Evolutionary conservation across 176 grass and related monocot genomes (phyloP), one percentile per base, ranked within the genome.

Genomic region (Puya raimondii): DNA sequence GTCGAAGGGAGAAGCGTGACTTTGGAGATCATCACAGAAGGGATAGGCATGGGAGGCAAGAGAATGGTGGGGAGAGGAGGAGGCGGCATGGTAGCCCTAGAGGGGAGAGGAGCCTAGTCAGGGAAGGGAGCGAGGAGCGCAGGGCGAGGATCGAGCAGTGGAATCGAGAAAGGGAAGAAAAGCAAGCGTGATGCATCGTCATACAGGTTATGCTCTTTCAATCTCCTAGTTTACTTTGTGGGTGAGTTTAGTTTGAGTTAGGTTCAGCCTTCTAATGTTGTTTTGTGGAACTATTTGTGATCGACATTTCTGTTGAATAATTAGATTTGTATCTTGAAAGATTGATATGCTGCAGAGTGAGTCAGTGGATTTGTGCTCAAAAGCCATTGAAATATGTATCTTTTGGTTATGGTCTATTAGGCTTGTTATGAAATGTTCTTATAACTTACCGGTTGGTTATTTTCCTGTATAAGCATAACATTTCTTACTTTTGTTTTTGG

Each of bases 141-240:
- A 76, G 73, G 26, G 73, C 73, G 33, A 76, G n/a, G 16, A 76
- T 76, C 53, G 74, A 76, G 17, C 64, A 67, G 51, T 76, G 74
- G 64, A 76, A 76, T 67, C 49, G 64, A 51, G 74, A 68, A 54
- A 54, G 73, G 53, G 63, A 66, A 3, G 51, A 68, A 27, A 76
- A 47, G 50, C 23, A 20, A 22, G 17, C 21, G 16, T 61, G 4
- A 57, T 48, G 50, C 15, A 23, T 67, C 8, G 54, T 20, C 56
- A 10, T 54, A 51, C 15, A 52, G 20, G 21, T 29, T 70, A 2
- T 26, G 17, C 27, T 52, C 20, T 23, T 70, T 69, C 0, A 18
- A 22, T 52, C 23, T 23, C 33, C 33, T 42, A 42, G 33, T 42
- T 52, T 18, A 13, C 48, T 70, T 70, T 20, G 2, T 53, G 10